Conservation (phyloP, 1,139 yeast genomes). For the Yamadazyma trypodendri region DNA sequence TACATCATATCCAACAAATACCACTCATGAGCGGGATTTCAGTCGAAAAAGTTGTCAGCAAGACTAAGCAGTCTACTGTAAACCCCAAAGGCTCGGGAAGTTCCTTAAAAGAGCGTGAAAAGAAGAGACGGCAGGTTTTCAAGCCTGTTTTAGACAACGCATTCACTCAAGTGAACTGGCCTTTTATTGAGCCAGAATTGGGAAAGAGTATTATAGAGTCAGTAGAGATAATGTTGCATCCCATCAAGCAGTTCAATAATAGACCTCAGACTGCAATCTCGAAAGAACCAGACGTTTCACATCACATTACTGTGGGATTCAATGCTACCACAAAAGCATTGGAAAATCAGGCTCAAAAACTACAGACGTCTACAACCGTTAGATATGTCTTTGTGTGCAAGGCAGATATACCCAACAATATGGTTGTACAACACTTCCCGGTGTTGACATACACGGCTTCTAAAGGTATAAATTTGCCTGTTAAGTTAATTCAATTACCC, state of each 20-base stretch:
- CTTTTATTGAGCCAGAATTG: conserved; percentile 39
- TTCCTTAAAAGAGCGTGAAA: conserved; percentile 42
- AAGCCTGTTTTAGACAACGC: conserved; percentile 65
- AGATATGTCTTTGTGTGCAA: conserved; percentile 55
- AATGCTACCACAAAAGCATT: conserved; percentile 51
- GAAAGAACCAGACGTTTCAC: conserved; percentile 6
- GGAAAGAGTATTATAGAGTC: conserved; percentile 41
- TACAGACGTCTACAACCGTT: conserved; percentile 15
- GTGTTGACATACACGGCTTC: conserved; percentile 49
- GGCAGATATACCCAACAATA: conserved; percentile 47
- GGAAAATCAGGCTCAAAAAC: conserved; percentile 44
- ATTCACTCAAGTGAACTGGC: conserved; percentile 55
- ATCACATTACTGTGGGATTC: conserved; percentile 45
- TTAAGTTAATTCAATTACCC: conserved; percentile 54
- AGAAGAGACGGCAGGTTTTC: conserved; percentile 50
- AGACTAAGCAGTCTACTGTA: background rate
- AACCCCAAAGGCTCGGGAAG: conserved; percentile 15
- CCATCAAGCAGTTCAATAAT: conserved; percentile 33
- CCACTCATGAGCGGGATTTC: background rate
- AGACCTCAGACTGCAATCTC: conserved; percentile 12
- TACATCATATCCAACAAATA: background rate
- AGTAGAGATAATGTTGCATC: conserved; percentile 35
- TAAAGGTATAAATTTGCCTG: conserved; percentile 21
- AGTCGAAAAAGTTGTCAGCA: too few relatives aligned
- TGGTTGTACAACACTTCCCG: conserved; percentile 54